Evolutionary conservation across 2,329 filamentous ascomycete species (phyloP), one percentile per base, ranked within the genome.

Genomic region (Akanthomyces uredinophilus): DNA sequence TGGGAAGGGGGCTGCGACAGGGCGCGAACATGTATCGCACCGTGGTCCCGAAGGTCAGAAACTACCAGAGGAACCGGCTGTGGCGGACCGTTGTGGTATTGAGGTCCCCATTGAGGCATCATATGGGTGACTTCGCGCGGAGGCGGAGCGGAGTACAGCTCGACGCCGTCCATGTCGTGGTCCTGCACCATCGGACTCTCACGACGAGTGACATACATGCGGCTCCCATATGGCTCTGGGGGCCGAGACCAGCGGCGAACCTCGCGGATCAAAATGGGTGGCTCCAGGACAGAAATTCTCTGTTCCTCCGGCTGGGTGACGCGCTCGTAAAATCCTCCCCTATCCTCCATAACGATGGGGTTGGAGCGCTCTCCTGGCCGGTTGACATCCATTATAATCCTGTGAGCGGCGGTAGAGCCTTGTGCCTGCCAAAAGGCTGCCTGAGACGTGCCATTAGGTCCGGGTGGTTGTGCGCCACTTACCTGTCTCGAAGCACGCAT

Each of bases 331-430:
- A 76, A 75, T 18, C 73, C 73, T 61, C 73, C 74, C 35, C 74
- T 70, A 66, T 77, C 73, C 64, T 77, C 74, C 75, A 78, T 77
- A 65, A 76, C 59, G 52, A 77, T 69, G 20, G 72, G 72, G 24
- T 71, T 72, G n/a, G 67, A 67, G 44, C 69, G 69, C 27, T 67
- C 69, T 57, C 73, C 74, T 20, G 68, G 68, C 51, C 71, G 68
- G 59, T 69, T 65, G 55, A 68, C 68, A 63, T 74, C 70, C 58
- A 73, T 64, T 55, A 71, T 68, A 24, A 73, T 71, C 50, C 69
- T 70, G 61, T 67, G 69, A 51, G 66, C 67, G 49, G 68, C 63
- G 44, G 66, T 63, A 29, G 66, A 64, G 32, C 60, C 64, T 22
- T 65, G 61, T 27, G 62, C 60, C 39, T 65, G 50, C 59, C 59